These are phyloP conservation scores for Chamaenerion angustifolium DNA, from an alignment of 345 rosid species.

Conservation along the genomic window DNA sequence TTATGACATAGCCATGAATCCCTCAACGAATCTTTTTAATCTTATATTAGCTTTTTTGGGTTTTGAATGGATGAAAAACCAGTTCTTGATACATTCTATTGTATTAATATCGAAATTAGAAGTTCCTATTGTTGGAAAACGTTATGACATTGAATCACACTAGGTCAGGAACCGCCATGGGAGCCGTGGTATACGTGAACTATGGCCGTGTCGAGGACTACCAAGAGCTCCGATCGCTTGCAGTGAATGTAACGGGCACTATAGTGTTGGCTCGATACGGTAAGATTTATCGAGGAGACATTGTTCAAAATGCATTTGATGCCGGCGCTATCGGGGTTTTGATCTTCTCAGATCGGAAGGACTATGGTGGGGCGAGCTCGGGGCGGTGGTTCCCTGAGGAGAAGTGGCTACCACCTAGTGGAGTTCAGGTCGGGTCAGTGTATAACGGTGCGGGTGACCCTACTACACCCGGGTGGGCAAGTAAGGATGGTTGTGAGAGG, in stretches of 20 bases:
- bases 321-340: conserved; percentile 64
- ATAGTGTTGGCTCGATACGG: conserved; percentile 59
- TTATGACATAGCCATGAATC: no score
- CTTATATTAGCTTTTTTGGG: no score
- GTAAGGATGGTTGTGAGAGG: conserved; percentile 61
- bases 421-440: conserved; percentile 72
- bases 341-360: conserved; percentile 55
- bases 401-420: conserved; percentile 76
- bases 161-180: conserved; percentile 49
- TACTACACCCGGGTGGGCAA: conserved; percentile 80
- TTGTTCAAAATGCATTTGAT: conserved; percentile 41
- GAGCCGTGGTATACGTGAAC: conserved; percentile 55
- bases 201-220: conserved; percentile 64
- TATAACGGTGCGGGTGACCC: conserved; percentile 57
- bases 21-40: no score
- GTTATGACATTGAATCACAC: no score
- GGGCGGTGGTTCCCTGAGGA: conserved; percentile 48
- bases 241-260: conserved; percentile 30
- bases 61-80: no score
- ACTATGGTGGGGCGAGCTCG: conserved; percentile 35
- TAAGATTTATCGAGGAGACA: conserved; percentile 62
- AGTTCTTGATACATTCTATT: no score
- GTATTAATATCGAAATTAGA: no score
- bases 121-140: no score
- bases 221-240: conserved; percentile 26